Percentiles rank a stretch among this genome's conserved stretches.
Evolutionary conservation across 2,329 filamentous ascomycete genomes (phyloP).

Genomic region (Diaporthe nobilis): DNA sequence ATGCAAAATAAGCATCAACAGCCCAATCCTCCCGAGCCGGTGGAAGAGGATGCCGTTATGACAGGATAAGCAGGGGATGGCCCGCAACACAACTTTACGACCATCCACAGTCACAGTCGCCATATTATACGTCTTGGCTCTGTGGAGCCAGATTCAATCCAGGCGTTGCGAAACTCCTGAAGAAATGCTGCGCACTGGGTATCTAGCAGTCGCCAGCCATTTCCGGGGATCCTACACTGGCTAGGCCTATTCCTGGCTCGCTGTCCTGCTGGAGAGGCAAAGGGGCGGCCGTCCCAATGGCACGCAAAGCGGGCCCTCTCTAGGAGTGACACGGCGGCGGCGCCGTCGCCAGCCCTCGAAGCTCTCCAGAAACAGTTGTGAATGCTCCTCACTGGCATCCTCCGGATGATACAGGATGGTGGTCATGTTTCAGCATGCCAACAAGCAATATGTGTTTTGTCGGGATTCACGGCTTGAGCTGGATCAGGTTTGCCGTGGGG

Average conservation of each 20-base stretch:
- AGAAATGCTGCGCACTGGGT: neutral
- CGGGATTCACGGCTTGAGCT: neutral
- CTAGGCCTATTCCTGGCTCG: neutral
- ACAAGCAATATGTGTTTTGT: neutral
- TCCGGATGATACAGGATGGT: neutral
- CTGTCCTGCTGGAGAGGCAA: too few species aligned
- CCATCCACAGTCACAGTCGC: neutral
- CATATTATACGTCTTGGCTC: neutral
- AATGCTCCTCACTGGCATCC: neutral
- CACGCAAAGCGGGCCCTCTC: neutral
- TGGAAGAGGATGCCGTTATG: conserved; percentile 55
- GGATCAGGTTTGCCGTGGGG: neutral
- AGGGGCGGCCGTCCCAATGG: neutral
- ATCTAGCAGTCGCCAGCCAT: neutral
- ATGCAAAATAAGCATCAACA: conserved; percentile 71
- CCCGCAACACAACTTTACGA: neutral
- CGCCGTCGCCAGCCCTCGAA: neutral
- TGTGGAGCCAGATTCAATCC: neutral
- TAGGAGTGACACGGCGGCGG: neutral
- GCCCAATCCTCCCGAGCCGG: conserved; percentile 60
- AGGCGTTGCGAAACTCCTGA: neutral
- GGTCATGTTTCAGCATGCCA: neutral
- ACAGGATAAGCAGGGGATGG: neutral
- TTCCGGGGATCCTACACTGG: neutral
- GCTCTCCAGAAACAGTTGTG: neutral